Evolutionary conservation across 441 rosid species (phyloP).

Genomic region (Populus hybrid): DNA sequence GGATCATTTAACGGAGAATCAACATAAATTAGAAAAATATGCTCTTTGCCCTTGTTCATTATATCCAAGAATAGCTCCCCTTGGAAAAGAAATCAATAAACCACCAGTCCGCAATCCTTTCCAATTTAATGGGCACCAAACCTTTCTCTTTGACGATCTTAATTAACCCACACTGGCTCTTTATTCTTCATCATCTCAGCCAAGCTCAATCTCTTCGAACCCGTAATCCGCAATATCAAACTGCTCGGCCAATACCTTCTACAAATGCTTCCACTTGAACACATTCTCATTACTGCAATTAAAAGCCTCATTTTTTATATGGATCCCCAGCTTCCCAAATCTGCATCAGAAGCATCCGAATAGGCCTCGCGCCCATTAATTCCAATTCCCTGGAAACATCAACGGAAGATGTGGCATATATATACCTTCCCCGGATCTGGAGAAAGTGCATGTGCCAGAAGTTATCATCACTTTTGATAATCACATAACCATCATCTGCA

Average conservation of each 20-base stretch:
- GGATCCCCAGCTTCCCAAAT: neutral
- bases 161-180: neutral
- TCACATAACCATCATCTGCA: too few relatives aligned
- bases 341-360: neutral
- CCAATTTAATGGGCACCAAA: neutral
- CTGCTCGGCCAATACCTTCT: neutral
- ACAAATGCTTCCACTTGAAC: constrained; percentile 2
- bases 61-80: neutral
- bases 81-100: neutral
- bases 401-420: too few relatives aligned
- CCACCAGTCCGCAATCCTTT: neutral
- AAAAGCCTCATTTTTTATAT: neutral
- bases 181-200: neutral
- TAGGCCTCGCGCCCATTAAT: neutral
- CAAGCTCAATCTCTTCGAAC: neutral
- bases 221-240: neutral
- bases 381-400: too few relatives aligned
- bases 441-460: too few relatives aligned
- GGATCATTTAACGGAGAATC: too few relatives aligned
- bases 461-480: too few relatives aligned
- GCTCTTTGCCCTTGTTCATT: neutral
- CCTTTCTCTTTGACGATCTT: neutral
- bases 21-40: neutral
- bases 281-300: neutral
- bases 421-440: too few relatives aligned